Base-by-base conservation (phyloP, 352 stramenopile species). In the Vaucheria bursata region DNA sequence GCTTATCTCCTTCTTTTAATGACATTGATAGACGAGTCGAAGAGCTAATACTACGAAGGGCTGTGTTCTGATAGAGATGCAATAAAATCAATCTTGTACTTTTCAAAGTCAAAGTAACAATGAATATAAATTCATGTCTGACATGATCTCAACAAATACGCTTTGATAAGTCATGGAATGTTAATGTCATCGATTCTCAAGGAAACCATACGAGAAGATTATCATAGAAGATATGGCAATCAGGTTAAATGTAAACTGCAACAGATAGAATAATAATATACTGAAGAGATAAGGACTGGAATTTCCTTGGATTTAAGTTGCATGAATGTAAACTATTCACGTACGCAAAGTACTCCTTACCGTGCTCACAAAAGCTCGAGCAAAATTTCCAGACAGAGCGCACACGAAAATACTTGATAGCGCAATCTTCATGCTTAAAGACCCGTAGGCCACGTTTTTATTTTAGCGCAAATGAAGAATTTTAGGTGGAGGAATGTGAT, bases 1-100 rank as follows among this genome's bases (percentile, higher is more conserved):
- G 34, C 74, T 81, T 84, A 72, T 82, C 77, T 37, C 79, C 79
- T 34, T 83, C 79, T 45, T 84, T 81, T 34, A 84, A 39, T 31
- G 29, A 50, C 79, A 84, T 84, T 33, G 73, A 71, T 45, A 82
- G 45, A 25, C 45, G 45, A 25, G 45, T 18, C 12, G 12, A 18
- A 25, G 12, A 18, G 45, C 45, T 59, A 18, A 59, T 25, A 25
- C 12, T 25, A 25, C 45, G 45, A 18, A 25, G 12, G 12, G 45
- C 45, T 25, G 25, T 25, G 25, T 25, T 25, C 45, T 59, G 45
- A 18, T 25, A 59, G 45, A 18, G 45, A 18, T 18, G 45, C 45
- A 59, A 18, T 25, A 59, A 25, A 18, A 59, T 18, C 6, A 70
- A 70, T 49, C 5, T 29, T 5, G 39, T 6, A 70, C 5, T 5